These are phyloP conservation scores for Aspergillus ostianus DNA, from an alignment of 495 filamentous ascomycete genomes.

Conservation along the genomic window DNA sequence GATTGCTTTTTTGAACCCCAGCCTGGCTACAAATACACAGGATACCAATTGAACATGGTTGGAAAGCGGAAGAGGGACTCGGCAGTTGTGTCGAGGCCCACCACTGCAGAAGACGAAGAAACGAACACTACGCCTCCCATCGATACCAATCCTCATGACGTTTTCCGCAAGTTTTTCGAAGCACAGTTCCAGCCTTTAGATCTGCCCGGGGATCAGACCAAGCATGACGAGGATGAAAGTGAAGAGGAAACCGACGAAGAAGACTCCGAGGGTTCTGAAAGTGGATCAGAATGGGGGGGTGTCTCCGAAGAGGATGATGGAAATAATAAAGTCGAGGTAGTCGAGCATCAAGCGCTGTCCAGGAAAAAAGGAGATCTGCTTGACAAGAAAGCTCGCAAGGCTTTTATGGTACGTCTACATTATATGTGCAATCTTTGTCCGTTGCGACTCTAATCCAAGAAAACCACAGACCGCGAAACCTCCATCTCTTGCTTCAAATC, in stretches of 20 bases:
- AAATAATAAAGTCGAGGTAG: slow-evolving; percentile 52
- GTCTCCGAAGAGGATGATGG: slow-evolving; percentile 50
- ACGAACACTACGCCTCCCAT: slow-evolving; percentile 13
- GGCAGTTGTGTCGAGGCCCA: slow-evolving; percentile 31
- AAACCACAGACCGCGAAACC: slow-evolving; percentile 42
- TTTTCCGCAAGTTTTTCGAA: slow-evolving; percentile 83
- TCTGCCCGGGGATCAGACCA: slow-evolving; percentile 18
- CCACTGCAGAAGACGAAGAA: slow-evolving; percentile 17
- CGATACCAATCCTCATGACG: slow-evolving; percentile 39
- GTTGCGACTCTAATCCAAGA: slow-evolving; percentile 13
- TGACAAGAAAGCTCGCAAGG: slow-evolving; percentile 68
- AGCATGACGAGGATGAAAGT: slow-evolving; percentile 21
- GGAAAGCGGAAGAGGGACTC: slow-evolving; percentile 41
- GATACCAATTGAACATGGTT: slow-evolving; percentile 5
- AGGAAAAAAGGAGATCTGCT: slow-evolving; percentile 35
- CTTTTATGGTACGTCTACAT: slow-evolving; percentile 64
- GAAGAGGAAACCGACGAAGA: slow-evolving; percentile 35
- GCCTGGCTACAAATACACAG: background rate
- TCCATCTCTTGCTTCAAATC: slow-evolving; percentile 45
- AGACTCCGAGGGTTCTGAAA: slow-evolving; percentile 16
- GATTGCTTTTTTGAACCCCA: slow-evolving; percentile 1
- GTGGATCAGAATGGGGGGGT: slow-evolving; percentile 64
- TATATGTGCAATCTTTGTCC: background rate
- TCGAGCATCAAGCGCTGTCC: slow-evolving; percentile 56
- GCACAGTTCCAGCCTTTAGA: slow-evolving; percentile 75